Evolutionary conservation across 176 grass and related monocot genomes (phyloP), one percentile per base, ranked within the genome.

Genomic region (Raddia guianensis): DNA sequence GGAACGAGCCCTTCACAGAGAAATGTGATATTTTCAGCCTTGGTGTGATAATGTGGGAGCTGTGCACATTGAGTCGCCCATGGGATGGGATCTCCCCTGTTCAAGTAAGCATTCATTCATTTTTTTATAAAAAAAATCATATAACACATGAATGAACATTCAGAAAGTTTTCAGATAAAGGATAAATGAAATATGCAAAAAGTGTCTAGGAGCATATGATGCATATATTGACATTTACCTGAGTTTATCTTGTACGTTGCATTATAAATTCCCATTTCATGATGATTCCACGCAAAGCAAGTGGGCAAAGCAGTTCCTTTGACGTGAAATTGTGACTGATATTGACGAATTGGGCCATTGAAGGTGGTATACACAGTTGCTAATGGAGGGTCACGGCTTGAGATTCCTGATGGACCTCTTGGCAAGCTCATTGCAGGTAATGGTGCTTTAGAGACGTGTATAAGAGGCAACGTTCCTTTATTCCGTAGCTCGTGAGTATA

Each of bases 1-100:
- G 90, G 68, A 99, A 88, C 42, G 97, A 96, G 77, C 92, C 92
- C 61, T 99, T 95, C 82, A 91, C 93, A 77, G 97, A 99, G 82
- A 95, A 99, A 72, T 99, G 97, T 46, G 97, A 99, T 76, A 99
- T 99, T 77, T 99, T 99, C 83, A 96, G 93, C 79, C 88, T 99
- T 74, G 97, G 97, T 73, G 97, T 99, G 85, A 85, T 99, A 50
- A 99, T 99, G 86, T 99, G 97, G 97, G 97, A 99, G 84, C 91
- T 99, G 21, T 99, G 97, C 76, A 99, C 97, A 65, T 81, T 99
- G 84, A 90, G 75, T 80, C 91, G 97, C 67, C 97, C 97, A 69
- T 99, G 97, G 97, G 96, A 93, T 43, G 92, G 96, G 67, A 77
- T 90, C 44, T 90, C 93, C 43, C 83, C 97, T 56, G 97, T 95